These are phyloP conservation scores for Phytophthora meadii DNA, from an alignment of 352 stramenopile species.

Conservation along the genomic window DNA sequence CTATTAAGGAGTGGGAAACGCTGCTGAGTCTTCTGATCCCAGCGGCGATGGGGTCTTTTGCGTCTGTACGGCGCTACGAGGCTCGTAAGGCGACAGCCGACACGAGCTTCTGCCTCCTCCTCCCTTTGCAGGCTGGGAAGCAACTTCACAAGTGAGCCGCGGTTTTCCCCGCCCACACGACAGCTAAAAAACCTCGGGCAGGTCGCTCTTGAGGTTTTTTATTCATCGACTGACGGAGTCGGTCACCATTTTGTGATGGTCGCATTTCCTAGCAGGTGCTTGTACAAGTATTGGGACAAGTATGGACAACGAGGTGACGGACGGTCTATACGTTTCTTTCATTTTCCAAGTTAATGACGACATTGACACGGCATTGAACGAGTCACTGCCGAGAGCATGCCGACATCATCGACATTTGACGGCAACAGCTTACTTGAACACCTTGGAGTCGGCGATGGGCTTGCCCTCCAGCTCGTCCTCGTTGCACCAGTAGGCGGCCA, in stretches of 20 bases:
- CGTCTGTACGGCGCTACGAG: constrained; percentile 14
- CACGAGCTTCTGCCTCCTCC: constrained; percentile 28
- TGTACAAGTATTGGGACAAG: too few relatives aligned
- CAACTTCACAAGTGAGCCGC: constrained; percentile 37
- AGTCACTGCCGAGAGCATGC: not conserved
- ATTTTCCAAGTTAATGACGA: constrained; percentile 32
- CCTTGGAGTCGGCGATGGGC: constrained; percentile 91
- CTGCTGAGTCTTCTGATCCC: constrained; percentile 6
- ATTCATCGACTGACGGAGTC: not conserved
- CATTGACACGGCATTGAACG: not conserved
- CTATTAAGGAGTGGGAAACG: constrained; percentile 1
- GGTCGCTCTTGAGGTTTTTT: constrained; percentile 17
- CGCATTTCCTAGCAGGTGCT: too few relatives aligned
- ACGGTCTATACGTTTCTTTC: constrained; percentile 20
- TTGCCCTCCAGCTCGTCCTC: constrained; percentile 91
- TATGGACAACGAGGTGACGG: not conserved
- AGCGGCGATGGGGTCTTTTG: constrained; percentile 6
- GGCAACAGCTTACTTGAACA: constrained; percentile 92
- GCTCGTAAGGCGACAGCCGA: constrained; percentile 10
- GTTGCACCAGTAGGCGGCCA: constrained; percentile 90
- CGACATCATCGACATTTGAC: constrained; percentile 17
- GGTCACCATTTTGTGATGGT: constrained; percentile 1
- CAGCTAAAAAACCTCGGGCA: constrained; percentile 22
- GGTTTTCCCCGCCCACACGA: constrained; percentile 10
- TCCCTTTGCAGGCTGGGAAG: constrained; percentile 33